These are phyloP conservation scores for Marasmius tenuissimus DNA, from an alignment of 1,284 basidiomycete genomes.

Conservation along the genomic window DNA sequence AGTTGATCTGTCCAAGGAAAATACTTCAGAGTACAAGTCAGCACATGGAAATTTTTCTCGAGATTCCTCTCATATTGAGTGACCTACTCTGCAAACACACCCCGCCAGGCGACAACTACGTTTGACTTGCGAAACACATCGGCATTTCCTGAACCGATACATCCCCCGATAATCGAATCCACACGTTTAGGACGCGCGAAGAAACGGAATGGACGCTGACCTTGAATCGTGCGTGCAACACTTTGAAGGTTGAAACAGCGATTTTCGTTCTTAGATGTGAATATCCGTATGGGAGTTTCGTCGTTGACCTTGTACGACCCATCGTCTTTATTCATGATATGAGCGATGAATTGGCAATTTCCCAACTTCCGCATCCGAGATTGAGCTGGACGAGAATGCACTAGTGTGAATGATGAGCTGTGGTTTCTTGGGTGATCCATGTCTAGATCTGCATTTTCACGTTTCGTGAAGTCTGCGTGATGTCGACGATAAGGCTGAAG, in stretches of 20 bases:
- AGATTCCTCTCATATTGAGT: background rate
- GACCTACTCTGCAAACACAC: background rate
- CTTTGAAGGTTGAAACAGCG: background rate
- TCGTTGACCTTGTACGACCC: background rate
- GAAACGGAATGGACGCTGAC: background rate
- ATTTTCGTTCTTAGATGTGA: background rate
- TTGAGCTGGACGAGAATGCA: too few relatives aligned
- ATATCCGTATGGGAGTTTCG: constrained; percentile 1
- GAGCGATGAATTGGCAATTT: background rate
- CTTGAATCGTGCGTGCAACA: background rate
- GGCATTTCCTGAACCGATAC: background rate
- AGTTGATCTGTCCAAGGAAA: background rate
- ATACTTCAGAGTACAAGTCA: background rate
- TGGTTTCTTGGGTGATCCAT: too few relatives aligned
- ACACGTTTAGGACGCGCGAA: constrained; percentile 5
- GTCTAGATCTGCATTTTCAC: too few relatives aligned
- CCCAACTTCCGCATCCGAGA: background rate
- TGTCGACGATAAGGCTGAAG: too few relatives aligned
- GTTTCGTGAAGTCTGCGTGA: too few relatives aligned
- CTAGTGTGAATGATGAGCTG: too few relatives aligned
- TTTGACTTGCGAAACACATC: background rate
- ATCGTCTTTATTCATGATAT: constrained; percentile 1
- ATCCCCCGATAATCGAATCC: constrained; percentile 1
- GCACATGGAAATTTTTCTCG: background rate
- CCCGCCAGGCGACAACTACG: constrained; percentile 1